These are phyloP conservation scores for Anisodus acutangulus DNA, from an alignment of 257 asterid species.

Conservation along the genomic window DNA sequence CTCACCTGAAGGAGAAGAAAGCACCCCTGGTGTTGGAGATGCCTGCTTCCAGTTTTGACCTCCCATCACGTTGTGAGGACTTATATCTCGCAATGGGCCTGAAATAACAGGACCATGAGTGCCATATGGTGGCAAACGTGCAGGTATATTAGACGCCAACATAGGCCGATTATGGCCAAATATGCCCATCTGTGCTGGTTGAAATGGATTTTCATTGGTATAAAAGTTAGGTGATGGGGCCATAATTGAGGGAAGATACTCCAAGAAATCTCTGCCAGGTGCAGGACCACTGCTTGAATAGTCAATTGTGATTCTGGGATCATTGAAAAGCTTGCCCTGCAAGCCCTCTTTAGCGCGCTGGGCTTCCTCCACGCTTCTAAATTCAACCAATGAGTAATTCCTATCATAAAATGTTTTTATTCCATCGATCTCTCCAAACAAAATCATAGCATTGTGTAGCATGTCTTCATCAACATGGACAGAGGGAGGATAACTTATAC, in stretches of 20 bases:
- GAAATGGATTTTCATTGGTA: slow-evolving; percentile 54
- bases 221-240: slow-evolving; percentile 47
- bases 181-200: slow-evolving; percentile 68
- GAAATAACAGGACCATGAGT: slow-evolving; percentile 56
- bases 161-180: slow-evolving; percentile 62
- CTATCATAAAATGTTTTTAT: slow-evolving; percentile 76
- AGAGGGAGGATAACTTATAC: slow-evolving; percentile 86
- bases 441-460: slow-evolving; percentile 95
- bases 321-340: slow-evolving; percentile 91
- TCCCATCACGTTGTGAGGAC: slow-evolving; percentile 58
- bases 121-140: slow-evolving; percentile 56
- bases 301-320: slow-evolving; percentile 80
- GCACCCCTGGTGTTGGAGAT: slow-evolving; percentile 69
- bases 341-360: slow-evolving; percentile 90
- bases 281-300: slow-evolving; percentile 66
- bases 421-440: slow-evolving; percentile 92
- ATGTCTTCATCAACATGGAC: slow-evolving; percentile 81
- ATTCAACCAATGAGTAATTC: slow-evolving; percentile 79
- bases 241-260: slow-evolving; percentile 56
- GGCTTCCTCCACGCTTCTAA: slow-evolving; percentile 96
- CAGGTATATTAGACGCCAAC: slow-evolving; percentile 44
- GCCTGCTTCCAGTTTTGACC: slow-evolving; percentile 76
- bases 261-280: slow-evolving; percentile 43
- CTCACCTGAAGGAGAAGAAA: slow-evolving; percentile 65
- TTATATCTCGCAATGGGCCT: slow-evolving; percentile 51